phyloP scores from a whole-genome alignment of 73 alveolate species.

The Paramecium tetraurelia region DNA sequence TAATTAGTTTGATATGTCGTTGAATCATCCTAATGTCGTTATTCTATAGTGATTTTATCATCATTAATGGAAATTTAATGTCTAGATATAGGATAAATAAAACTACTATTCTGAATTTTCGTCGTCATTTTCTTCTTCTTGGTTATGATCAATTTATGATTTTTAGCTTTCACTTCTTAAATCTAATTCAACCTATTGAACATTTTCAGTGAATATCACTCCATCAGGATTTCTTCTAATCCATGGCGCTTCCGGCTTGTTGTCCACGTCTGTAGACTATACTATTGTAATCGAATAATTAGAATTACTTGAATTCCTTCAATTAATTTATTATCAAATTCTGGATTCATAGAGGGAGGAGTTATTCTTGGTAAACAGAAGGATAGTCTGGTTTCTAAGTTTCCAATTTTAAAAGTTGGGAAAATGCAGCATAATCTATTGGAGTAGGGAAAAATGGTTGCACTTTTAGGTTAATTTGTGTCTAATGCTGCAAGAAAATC shows the following conservation, averaged over 20 bases:
- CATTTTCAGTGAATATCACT: slow-evolving; percentile 29
- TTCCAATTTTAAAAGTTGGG: slow-evolving; percentile 41
- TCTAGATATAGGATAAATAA: neutral
- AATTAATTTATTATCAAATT: slow-evolving; percentile 4
- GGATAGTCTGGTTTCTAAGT: neutral
- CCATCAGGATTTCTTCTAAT: slow-evolving; percentile 25
- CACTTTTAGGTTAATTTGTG: neutral
- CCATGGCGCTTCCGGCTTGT: slow-evolving; percentile 55
- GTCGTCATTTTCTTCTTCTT: neutral
- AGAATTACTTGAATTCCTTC: slow-evolving; percentile 18
- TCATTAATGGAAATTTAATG: neutral
- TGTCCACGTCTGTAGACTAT: slow-evolving; percentile 28
- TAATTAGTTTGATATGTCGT: neutral
- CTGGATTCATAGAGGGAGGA: slow-evolving; percentile 49
- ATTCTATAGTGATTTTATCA: neutral
- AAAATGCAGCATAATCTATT: slow-evolving; percentile 56
- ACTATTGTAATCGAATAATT: slow-evolving; percentile 17
- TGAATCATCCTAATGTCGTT: neutral
- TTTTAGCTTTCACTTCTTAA: neutral
- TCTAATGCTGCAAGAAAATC: neutral
- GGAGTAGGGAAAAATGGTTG: slow-evolving; percentile 32
- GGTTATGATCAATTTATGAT: neutral
- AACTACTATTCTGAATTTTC: neutral
- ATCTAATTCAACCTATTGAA: neutral
- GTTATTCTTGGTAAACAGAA: slow-evolving; percentile 16